Percentiles rank a stretch among this genome's conserved stretches.
Evolutionary conservation across 805 yeast genomes (phyloP).

Genomic region (Saccharomyces eubayanus): DNA sequence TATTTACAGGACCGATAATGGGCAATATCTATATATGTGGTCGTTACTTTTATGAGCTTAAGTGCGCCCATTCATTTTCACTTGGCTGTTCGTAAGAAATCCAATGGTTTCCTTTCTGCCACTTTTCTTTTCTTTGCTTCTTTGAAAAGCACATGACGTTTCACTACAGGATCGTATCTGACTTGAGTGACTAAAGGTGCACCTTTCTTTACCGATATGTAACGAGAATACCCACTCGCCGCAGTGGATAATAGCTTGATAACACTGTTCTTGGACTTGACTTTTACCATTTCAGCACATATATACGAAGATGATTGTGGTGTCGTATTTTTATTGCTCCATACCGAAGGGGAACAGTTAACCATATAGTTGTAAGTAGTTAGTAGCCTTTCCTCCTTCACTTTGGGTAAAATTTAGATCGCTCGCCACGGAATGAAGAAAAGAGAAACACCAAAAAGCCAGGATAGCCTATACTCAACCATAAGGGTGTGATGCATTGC

Average conservation of each 20-base stretch:
- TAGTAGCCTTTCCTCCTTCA: background rate
- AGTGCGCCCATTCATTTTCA: background rate
- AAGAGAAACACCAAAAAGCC: background rate
- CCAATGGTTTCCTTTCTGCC: slow-evolving; percentile 43
- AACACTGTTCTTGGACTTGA: slow-evolving; percentile 71
- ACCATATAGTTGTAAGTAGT: background rate
- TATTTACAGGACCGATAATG: background rate
- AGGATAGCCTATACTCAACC: background rate
- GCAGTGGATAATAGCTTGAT: slow-evolving; percentile 85
- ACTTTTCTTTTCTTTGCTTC: slow-evolving; percentile 84
- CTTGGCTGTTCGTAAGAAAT: slow-evolving; percentile 35
- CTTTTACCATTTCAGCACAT: slow-evolving; percentile 33
- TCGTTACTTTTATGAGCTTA: background rate
- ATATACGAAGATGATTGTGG: background rate
- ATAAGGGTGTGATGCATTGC: background rate
- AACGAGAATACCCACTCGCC: slow-evolving; percentile 78
- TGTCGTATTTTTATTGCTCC: background rate
- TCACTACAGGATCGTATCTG: slow-evolving; percentile 79
- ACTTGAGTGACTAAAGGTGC: slow-evolving; percentile 73
- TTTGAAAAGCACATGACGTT: slow-evolving; percentile 83
- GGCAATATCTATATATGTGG: background rate
- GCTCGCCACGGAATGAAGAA: background rate
- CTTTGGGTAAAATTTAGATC: background rate
- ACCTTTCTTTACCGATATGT: slow-evolving; percentile 73
- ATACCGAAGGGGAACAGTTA: background rate